Evolutionary conservation across 306 rosid species (phyloP).

Genomic region (Calophaca sinica): DNA sequence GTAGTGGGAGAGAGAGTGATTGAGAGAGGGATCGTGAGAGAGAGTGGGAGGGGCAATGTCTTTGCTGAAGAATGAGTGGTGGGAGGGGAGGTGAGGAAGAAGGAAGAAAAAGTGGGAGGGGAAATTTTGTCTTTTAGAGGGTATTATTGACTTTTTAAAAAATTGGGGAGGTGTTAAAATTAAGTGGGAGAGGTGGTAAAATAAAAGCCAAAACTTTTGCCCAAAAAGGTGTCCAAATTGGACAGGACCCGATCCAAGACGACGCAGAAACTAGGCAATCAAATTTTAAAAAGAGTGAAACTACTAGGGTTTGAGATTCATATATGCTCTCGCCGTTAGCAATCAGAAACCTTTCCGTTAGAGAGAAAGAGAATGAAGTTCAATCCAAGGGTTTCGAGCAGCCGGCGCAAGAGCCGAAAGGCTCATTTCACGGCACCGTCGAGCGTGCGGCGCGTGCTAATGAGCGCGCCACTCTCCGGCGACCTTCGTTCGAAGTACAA

Average conservation of each 20-base stretch:
- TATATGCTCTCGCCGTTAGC: background rate
- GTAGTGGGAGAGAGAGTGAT: too few relatives aligned
- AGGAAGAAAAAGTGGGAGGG: too few relatives aligned
- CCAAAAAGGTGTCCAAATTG: background rate
- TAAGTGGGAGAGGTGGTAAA: too few relatives aligned
- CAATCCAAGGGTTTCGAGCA: slow-evolving; percentile 86
- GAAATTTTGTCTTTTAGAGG: too few relatives aligned
- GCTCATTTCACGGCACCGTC: slow-evolving; percentile 98
- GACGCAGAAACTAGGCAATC: too few relatives aligned
- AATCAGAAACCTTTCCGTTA: slow-evolving; percentile 1
- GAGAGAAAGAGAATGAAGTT: slow-evolving; percentile 67
- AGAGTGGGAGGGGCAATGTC: too few relatives aligned
- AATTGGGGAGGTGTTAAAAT: too few relatives aligned
- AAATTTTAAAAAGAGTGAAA: too few relatives aligned
- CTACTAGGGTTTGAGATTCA: background rate
- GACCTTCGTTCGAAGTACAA: slow-evolving; percentile 92
- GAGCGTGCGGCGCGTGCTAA: slow-evolving; percentile 81
- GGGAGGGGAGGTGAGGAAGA: too few relatives aligned
- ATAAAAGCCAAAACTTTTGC: background rate
- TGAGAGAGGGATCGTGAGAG: too few relatives aligned
- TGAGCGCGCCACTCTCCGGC: slow-evolving; percentile 88
- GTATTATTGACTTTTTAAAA: too few relatives aligned
- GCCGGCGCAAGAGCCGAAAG: slow-evolving; percentile 95
- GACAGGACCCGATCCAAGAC: slow-evolving; percentile 7
- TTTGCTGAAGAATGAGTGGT: too few relatives aligned